Evolutionary conservation across 305 asterid genomes (phyloP), one percentile per base, ranked within the genome.

Genomic region (Caryopteris hybrid): DNA sequence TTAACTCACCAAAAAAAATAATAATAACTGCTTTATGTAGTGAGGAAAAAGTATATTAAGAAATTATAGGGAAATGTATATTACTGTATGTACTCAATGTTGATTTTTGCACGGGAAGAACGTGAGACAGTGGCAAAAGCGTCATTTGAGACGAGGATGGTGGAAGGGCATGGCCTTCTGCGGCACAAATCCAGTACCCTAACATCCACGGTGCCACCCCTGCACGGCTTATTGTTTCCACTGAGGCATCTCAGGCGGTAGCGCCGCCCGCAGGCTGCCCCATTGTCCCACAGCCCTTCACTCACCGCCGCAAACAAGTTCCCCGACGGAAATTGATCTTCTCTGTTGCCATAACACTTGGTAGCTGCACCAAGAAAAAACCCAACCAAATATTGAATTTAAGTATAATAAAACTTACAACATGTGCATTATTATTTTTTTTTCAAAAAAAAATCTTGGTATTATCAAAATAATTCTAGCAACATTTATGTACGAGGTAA

Each of bases 191-290:
- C 83, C 18, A 85, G 86, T 6, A 80, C 88, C 59, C 75, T 77
- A 42, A 85, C 81, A 48, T 80, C 86, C 17, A 80, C 70, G 2
- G 80, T 64, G 14, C 74, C 80, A 5, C 67, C 82, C 17, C 58
- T 80, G 75, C 88, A 85, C 33, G 86, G 85, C 79, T 63, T 73
- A 12, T 29, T 66, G 36, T 51, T 66, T 6, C 89, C 86, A 13
- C 86, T 84, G 2, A 84, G 47, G 57, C 90, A 84, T 66, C 81
- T 77, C 63, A 84, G 21, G 36, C 90, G 68, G 68, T 84, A 84
- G 0, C 87, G 79, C 61, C 90, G 68, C 54, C 88, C 86, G 10
- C 88, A 83, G 16, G 88, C 88, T 3, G 87, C 90, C 34, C 90
- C 87, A 2, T 84, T 84, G 71, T 84, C 85, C 87, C 87, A 84